A percentile compares a stretch with the other conserved stretches of the same genome.
Conservation (phyloP, 192 early-diverging fungal genomes). For the Linnemannia hyalina region DNA sequence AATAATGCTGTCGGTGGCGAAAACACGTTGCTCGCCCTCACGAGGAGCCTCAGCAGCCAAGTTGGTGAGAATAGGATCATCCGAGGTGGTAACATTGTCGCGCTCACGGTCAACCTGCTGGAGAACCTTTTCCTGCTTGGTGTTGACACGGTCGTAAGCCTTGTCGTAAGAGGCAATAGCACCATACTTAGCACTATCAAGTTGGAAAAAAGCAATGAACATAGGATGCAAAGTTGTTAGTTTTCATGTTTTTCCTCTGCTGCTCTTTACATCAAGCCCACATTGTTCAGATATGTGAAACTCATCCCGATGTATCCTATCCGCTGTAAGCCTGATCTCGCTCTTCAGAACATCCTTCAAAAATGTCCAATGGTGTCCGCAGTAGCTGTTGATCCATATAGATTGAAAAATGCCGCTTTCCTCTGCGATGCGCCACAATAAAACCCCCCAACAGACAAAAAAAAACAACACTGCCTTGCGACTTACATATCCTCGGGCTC, state of each 20-base stretch:
- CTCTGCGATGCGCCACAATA: background rate
- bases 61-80: conserved; percentile 86
- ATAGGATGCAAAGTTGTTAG: background rate
- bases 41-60: conserved; percentile 32
- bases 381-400: background rate
- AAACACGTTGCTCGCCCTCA: conserved; percentile 69
- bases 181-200: conserved; percentile 78
- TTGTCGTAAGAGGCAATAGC: conserved; percentile 82
- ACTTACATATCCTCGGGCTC: conserved; percentile 87
- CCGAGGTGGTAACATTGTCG: conserved; percentile 84
- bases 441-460: background rate
- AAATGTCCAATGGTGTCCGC: background rate
- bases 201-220: conserved; percentile 4
- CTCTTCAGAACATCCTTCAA: background rate
- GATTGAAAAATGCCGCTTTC: background rate
- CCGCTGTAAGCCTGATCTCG: background rate
- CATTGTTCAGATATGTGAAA: background rate
- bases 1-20: conserved; percentile 92
- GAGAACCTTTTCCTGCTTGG: conserved; percentile 83
- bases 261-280: background rate
- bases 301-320: background rate
- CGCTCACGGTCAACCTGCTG: conserved; percentile 74
- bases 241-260: background rate
- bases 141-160: conserved; percentile 85
- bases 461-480: background rate